Evolutionary conservation across 345 rosid species (phyloP).

Genomic region (Raphanus raphanistrum): DNA sequence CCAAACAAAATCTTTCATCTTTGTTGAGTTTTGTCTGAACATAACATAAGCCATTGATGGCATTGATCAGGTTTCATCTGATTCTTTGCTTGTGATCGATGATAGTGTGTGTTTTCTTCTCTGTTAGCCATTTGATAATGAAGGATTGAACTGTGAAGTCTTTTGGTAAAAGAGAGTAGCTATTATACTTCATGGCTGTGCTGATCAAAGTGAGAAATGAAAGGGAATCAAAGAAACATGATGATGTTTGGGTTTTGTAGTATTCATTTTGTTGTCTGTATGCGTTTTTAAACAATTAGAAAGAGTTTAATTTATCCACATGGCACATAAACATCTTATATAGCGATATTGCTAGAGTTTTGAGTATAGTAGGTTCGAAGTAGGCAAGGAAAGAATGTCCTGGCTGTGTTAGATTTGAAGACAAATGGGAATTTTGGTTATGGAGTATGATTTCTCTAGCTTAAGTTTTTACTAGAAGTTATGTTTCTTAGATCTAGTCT

Average conservation of each 20-base stretch:
- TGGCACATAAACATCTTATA: no score
- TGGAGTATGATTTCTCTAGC: background rate
- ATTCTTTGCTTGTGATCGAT: slow-evolving; percentile 6
- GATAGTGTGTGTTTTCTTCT: background rate
- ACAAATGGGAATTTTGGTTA: background rate
- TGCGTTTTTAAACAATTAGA: background rate
- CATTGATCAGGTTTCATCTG: background rate
- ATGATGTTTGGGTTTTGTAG: slow-evolving; percentile 4
- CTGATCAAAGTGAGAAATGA: background rate
- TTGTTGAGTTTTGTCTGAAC: no score
- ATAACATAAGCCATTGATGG: background rate
- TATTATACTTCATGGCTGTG: background rate
- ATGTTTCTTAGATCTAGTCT: background rate
- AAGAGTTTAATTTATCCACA: background rate
- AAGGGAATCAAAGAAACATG: slow-evolving; percentile 1
- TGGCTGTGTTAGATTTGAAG: background rate
- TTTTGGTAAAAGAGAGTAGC: background rate
- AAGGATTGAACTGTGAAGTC: slow-evolving; percentile 1
- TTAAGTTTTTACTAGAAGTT: no score
- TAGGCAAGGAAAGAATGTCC: no score
- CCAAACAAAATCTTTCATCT: background rate
- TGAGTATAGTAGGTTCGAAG: no score
- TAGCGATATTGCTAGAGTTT: no score
- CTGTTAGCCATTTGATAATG: background rate
- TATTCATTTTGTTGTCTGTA: background rate